phyloP scores from a whole-genome alignment of 2,329 filamentous ascomycete genomes.

The Aspergillus tanneri region DNA sequence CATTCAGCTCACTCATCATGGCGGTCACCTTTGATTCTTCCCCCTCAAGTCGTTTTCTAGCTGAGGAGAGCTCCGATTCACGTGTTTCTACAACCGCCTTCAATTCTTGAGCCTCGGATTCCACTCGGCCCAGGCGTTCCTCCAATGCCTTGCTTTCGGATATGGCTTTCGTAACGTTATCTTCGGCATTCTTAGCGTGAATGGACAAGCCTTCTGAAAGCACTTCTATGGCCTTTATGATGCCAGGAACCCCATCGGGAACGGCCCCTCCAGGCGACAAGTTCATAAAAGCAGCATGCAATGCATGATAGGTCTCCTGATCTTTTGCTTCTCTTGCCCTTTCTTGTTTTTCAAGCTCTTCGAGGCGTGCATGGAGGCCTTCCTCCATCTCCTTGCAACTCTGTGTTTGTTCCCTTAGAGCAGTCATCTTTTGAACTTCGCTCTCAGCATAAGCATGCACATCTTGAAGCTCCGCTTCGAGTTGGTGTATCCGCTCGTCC shows the following conservation, averaged over 20 bases:
- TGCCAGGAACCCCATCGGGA: conserved; percentile 57
- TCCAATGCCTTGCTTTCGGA: conserved; percentile 64
- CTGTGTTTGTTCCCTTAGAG: conserved; percentile 59
- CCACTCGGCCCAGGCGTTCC: conserved; percentile 55
- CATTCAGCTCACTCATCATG: conserved; percentile 55
- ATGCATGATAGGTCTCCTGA: conserved; percentile 53
- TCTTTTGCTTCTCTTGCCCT: conserved; percentile 53
- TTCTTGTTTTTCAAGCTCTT: conserved; percentile 53
- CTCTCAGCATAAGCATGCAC: conserved; percentile 50
- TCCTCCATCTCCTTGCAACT: conserved; percentile 53
- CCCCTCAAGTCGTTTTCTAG: conserved; percentile 55
- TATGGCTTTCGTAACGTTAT: conserved; percentile 59
- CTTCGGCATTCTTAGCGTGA: conserved; percentile 61
- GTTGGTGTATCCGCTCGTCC: conserved; percentile 65
- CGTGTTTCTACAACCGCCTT: conserved; percentile 55
- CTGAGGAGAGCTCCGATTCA: conserved; percentile 52
- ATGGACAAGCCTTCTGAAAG: conserved; percentile 59
- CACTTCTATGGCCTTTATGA: conserved; percentile 61
- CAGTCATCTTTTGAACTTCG: conserved; percentile 39
- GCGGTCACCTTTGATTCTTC: conserved; percentile 49
- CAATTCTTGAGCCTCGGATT: conserved; percentile 56
- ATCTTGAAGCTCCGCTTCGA: conserved; percentile 70
- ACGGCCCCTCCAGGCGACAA: conserved; percentile 54
- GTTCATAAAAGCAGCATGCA: conserved; percentile 61
- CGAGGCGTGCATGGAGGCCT: conserved; percentile 39